These are phyloP conservation scores for Agaricus blazei DNA, from an alignment of 768 basidiomycete species.

Conservation along the genomic window DNA sequence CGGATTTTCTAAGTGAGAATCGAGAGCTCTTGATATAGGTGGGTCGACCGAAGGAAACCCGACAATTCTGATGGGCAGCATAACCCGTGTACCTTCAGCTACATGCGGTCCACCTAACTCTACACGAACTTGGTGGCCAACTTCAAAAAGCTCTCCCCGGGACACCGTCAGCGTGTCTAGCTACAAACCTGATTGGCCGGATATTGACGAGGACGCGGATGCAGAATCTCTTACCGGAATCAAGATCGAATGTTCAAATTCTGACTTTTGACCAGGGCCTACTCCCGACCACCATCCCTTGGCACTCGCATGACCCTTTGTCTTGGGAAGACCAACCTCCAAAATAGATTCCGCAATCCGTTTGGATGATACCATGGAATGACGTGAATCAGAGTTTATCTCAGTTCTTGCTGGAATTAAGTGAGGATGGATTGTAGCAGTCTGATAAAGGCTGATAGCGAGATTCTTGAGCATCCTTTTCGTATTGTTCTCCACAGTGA, in stretches of 20 bases:
- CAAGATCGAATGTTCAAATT: conserved; percentile 65
- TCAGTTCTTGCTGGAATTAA: conserved; percentile 16
- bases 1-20: not conserved
- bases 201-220: not conserved
- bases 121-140: conserved; percentile 68
- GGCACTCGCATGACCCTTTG: conserved; percentile 69
- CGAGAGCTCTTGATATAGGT: conserved; percentile 38
- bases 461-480: conserved; percentile 63
- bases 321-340: conserved; percentile 57
- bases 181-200: conserved; percentile 30
- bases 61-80: conserved; percentile 71
- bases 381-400: conserved; percentile 54
- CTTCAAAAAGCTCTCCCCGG: conserved; percentile 68
- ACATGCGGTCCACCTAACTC: conserved; percentile 51
- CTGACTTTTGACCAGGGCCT: conserved; percentile 47
- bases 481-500: conserved; percentile 64
- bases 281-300: conserved; percentile 92
- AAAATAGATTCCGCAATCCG: conserved; percentile 62
- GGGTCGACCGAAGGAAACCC: conserved; percentile 87
- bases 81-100: conserved; percentile 60
- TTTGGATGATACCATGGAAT: conserved; percentile 56
- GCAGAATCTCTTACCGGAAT: conserved; percentile 58
- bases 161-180: conserved; percentile 63
- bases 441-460: conserved; percentile 58
- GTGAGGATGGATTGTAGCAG: conserved; percentile 56